Conservation (phyloP, 257 asterid genomes). For the Leptodermis oblonga region DNA sequence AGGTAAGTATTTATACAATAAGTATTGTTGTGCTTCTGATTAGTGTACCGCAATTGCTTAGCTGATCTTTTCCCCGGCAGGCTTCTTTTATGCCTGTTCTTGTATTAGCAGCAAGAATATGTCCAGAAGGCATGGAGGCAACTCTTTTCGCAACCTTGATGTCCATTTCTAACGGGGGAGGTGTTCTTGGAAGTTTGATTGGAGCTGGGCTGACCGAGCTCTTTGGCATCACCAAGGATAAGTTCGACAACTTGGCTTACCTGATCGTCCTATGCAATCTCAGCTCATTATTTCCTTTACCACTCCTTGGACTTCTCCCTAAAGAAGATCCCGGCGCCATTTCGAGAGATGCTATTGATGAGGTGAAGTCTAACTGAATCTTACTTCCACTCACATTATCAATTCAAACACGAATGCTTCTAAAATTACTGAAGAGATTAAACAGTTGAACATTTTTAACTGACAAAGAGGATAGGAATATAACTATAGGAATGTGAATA, state of each 20-base stretch:
- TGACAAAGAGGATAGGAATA: neutral
- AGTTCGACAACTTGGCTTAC: slow-evolving; percentile 59
- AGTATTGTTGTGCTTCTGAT: slow-evolving; percentile 9
- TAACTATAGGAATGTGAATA: slow-evolving; percentile 4
- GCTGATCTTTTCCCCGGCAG: slow-evolving; percentile 32
- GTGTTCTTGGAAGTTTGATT: slow-evolving; percentile 86
- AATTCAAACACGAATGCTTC: neutral
- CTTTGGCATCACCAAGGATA: slow-evolving; percentile 83
- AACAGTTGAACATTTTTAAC: neutral
- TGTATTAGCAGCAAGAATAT: slow-evolving; percentile 89
- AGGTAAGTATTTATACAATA: slow-evolving; percentile 37
- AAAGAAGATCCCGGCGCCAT: slow-evolving; percentile 38
- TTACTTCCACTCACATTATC: neutral
- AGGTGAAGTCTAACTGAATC: slow-evolving; percentile 66
- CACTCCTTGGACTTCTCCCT: slow-evolving; percentile 87
- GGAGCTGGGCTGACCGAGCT: slow-evolving; percentile 90
- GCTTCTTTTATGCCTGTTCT: slow-evolving; percentile 98
- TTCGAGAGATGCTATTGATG: slow-evolving; percentile 44
- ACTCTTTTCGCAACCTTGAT: slow-evolving; percentile 94
- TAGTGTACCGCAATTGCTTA: neutral
- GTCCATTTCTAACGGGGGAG: slow-evolving; percentile 90
- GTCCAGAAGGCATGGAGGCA: slow-evolving; percentile 97
- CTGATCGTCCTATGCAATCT: slow-evolving; percentile 91
- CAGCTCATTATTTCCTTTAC: slow-evolving; percentile 85
- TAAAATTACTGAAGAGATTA: neutral